A percentile compares a stretch with the other conserved stretches of the same genome.
These are phyloP conservation scores for Endotrypanum monterogeii DNA, from an alignment of 208 protist species.

Conservation along the genomic window DNA sequence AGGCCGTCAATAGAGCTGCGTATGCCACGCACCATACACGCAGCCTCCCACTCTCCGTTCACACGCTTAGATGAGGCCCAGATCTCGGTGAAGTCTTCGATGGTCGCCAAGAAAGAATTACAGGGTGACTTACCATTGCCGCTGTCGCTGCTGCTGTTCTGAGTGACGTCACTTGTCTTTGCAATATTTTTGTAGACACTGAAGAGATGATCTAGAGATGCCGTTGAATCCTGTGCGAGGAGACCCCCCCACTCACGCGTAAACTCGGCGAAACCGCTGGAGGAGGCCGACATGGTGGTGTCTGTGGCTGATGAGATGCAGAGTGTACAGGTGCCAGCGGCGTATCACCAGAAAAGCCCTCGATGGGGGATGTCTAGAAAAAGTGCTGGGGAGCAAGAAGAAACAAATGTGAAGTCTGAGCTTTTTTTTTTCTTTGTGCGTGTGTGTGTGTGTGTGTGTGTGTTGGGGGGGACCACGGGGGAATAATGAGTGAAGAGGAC, in stretches of 20 bases:
- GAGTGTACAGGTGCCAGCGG: background rate
- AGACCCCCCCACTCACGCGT: slow-evolving; percentile 21
- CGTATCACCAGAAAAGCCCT: background rate
- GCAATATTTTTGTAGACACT: background rate
- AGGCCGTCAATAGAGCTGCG: slow-evolving; percentile 15
- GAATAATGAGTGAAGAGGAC: too few relatives aligned
- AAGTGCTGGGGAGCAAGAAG: background rate
- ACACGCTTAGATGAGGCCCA: slow-evolving; percentile 27
- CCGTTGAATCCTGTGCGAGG: slow-evolving; percentile 12
- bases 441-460: slow-evolving; percentile 1
- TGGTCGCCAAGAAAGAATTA: background rate
- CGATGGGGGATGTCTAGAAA: background rate
- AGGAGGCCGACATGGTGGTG: slow-evolving; percentile 1
- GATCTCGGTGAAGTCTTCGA: slow-evolving; percentile 32
- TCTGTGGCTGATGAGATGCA: background rate
- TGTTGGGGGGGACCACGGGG: too few relatives aligned
- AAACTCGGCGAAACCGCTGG: slow-evolving; percentile 18
- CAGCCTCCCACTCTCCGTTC: slow-evolving; percentile 26
- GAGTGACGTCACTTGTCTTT: background rate
- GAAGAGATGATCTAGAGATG: slow-evolving; percentile 22
- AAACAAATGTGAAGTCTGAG: too few relatives aligned
- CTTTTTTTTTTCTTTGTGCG: too few relatives aligned
- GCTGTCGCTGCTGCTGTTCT: background rate
- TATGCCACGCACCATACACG: slow-evolving; percentile 34
- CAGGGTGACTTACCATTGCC: slow-evolving; percentile 1